Evolutionary conservation across 164 flowering plant species (phyloP).

Genomic region (Stephania cephalantha): DNA sequence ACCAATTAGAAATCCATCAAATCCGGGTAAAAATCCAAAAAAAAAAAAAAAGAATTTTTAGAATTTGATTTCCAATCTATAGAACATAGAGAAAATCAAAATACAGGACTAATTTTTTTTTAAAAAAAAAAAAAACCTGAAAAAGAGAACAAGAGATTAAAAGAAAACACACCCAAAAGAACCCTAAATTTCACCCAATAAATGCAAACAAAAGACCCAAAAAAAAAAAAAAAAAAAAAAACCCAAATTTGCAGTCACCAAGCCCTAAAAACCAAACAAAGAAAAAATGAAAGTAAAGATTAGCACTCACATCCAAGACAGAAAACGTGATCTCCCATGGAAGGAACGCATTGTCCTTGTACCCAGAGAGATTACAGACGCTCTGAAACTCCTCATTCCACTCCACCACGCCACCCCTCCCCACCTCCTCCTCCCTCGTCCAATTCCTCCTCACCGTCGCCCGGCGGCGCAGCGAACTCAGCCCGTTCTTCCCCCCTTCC

Average conservation of each 20-base stretch:
- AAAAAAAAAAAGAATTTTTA: no score
- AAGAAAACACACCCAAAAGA: neutral
- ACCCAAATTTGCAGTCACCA: neutral
- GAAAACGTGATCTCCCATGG: slow-evolving; percentile 90
- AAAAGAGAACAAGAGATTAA: neutral
- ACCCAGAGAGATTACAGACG: slow-evolving; percentile 48
- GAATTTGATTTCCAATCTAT: neutral
- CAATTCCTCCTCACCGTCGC: slow-evolving; percentile 63
- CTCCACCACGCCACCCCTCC: slow-evolving; percentile 39
- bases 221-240: no score
- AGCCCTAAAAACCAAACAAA: slow-evolving; percentile 4
- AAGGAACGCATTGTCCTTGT: slow-evolving; percentile 56
- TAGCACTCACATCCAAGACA: slow-evolving; percentile 61
- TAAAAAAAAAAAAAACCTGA: neutral
- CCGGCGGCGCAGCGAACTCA: slow-evolving; percentile 60
- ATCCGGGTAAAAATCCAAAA: neutral
- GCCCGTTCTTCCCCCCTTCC: slow-evolving; percentile 75
- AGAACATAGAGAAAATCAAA: neutral
- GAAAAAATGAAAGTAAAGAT: slow-evolving; percentile 2
- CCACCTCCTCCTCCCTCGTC: slow-evolving; percentile 49
- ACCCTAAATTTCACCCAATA: neutral
- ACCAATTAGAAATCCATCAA: neutral
- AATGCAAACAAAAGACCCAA: no score
- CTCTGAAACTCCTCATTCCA: slow-evolving; percentile 91
- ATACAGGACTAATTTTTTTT: neutral